Base-by-base conservation (phyloP, 805 yeast species). In the Debaryomyces prosopidis region DNA sequence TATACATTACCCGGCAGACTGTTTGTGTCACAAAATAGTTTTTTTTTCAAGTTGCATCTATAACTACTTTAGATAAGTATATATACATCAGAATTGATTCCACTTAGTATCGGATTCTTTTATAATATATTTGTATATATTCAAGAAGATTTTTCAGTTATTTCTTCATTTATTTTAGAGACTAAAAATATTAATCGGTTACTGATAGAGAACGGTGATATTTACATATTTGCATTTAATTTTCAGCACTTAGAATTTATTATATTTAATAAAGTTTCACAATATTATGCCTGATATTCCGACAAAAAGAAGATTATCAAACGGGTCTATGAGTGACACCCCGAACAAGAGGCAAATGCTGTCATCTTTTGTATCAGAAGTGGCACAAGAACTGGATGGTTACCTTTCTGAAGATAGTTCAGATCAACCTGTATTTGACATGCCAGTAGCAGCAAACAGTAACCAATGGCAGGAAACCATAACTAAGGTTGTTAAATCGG, bases 401-500 rank as follows among this genome's bases (percentile, higher is more conserved):
- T 49, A 52, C 27, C 19, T 36, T 7, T 49, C 55, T 17, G 54
- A 51, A 5, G 51, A 48, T 47, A 42, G 23, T 32, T 8, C 23
- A 14, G 45, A 32, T n/a, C 52, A 48, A 32, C 44, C 50, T 12
- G 40, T 51, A 15, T 50, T 50, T 30, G 58, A 55, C 44, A 31
- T 46, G 12, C 49, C 51, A 8, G 38, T 41, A 4, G 17, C 40
- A 4, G 18, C 45, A 8, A 41, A 46, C 35, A 57, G 52, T 46
- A 63, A 51, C 39, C 50, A 47, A 54, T 90, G 97, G 97, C 91
- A 85, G 58, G 70, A 72, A 32, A 87, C 96, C 0, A 89, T 90
- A 40, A 82, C 88, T 39, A 77, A 77, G 42, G 96, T 90, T 3
- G 95, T 90, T 32, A 80, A 84, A 50, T 80, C 89, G 5, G 97